Conservation (phyloP, 2,329 filamentous ascomycete species). For the Verticillium nonalfalfae region DNA sequence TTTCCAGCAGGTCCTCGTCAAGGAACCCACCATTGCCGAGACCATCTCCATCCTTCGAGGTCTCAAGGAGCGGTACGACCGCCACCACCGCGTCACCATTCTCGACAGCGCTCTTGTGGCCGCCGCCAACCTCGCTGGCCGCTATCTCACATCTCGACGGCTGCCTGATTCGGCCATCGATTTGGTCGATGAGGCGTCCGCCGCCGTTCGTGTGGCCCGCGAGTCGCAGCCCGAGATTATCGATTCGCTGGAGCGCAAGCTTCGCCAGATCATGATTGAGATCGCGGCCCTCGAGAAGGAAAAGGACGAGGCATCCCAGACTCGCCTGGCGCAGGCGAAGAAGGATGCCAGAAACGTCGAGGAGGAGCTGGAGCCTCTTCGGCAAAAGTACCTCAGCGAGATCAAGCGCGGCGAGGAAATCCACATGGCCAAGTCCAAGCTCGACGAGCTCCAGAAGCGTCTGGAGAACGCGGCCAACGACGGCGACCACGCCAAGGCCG, state of each 20-base stretch:
- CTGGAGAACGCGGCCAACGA: conserved; percentile 87
- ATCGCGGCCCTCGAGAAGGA: conserved; percentile 93
- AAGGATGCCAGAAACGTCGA: conserved; percentile 91
- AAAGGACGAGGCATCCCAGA: conserved; percentile 86
- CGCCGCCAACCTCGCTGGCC: conserved; percentile 82
- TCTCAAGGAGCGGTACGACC: conserved; percentile 95
- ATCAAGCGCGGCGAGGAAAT: conserved; percentile 87
- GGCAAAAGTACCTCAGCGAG: conserved; percentile 93
- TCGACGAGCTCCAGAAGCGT: conserved; percentile 86
- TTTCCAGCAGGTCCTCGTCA: conserved; percentile 97
- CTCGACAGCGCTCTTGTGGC: conserved; percentile 89
- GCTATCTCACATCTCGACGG: conserved; percentile 85
- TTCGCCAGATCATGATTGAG: conserved; percentile 91
- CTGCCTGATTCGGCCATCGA: conserved; percentile 96
- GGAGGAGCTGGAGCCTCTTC: conserved; percentile 84
- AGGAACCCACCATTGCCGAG: conserved; percentile 82
- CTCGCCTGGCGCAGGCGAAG: conserved; percentile 74
- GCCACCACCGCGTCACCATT: conserved; percentile 96
- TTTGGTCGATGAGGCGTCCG: conserved; percentile 90
- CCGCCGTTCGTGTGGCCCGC: conserved; percentile 89
- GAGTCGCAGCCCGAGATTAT: conserved; percentile 96
- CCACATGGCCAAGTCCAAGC: conserved; percentile 90
- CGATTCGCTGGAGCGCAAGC: conserved; percentile 85
- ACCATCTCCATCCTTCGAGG: conserved; percentile 98
- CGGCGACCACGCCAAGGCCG: conserved; percentile 78